Evolutionary conservation across 208 protist genomes (phyloP).

Genomic region (Trypanosoma boissoni): DNA sequence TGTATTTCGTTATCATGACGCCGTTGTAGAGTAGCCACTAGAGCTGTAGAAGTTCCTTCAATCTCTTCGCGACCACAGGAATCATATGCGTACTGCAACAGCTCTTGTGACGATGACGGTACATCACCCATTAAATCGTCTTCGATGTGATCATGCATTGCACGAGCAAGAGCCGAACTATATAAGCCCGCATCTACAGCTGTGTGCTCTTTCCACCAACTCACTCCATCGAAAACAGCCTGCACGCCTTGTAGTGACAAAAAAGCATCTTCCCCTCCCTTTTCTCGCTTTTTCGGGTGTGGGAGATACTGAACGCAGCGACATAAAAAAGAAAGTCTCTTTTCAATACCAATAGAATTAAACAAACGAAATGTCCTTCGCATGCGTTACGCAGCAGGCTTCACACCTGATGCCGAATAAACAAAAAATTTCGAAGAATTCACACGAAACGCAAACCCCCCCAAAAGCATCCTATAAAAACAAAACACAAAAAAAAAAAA

Average conservation of each 20-base stretch:
- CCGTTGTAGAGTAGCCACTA: constrained; percentile 63
- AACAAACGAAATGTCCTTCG: constrained; percentile 2
- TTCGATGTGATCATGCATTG: constrained; percentile 62
- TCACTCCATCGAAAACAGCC: constrained; percentile 67
- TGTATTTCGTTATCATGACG: constrained; percentile 19
- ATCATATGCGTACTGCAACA: constrained; percentile 59
- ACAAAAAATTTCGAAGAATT: no score
- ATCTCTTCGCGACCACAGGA: constrained; percentile 43
- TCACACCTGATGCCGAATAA: no score
- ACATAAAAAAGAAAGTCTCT: constrained; percentile 43
- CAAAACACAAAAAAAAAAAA: constrained; percentile 7
- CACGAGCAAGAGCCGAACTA: constrained; percentile 55
- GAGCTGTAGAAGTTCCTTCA: constrained; percentile 59
- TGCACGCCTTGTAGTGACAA: constrained; percentile 47
- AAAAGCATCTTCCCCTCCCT: constrained; percentile 73
- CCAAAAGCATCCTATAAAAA: no score
- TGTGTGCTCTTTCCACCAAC: constrained; percentile 67
- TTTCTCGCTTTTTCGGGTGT: constrained; percentile 36
- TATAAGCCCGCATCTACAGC: constrained; percentile 62
- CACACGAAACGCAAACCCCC: no score
- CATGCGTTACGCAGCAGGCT: no score
- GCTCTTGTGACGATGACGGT: constrained; percentile 43
- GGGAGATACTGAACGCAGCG: constrained; percentile 34
- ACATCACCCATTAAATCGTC: constrained; percentile 58
- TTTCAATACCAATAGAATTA: neutral